A percentile compares a stretch with the other conserved stretches of the same genome.
Evolutionary conservation across 1,139 yeast genomes (phyloP).

Genomic region (Sugiyamaella castrensis): DNA sequence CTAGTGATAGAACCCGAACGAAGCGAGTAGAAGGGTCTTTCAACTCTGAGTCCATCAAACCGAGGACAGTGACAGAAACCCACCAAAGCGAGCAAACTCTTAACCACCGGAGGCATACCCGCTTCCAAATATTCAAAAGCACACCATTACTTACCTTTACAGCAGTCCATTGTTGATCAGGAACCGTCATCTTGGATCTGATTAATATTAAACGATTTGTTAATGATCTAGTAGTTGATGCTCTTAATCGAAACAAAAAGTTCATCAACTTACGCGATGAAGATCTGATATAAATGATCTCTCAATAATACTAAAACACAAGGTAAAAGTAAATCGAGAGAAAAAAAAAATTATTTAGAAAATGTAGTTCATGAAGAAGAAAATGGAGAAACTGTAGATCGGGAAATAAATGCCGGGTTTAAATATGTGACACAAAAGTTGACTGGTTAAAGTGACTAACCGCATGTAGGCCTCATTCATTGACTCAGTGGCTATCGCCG

Average conservation of each 20-base stretch:
- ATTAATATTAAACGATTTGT: not conserved
- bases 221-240: not conserved
- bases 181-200: slow-evolving; percentile 10
- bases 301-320: not conserved
- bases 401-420: too few species aligned
- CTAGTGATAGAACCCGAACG: too few species aligned
- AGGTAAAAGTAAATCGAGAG: not conserved
- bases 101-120: too few species aligned
- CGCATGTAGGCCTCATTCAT: too few species aligned
- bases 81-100: too few species aligned
- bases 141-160: slow-evolving; percentile 7
- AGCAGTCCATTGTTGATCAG: slow-evolving; percentile 9
- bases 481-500: too few species aligned
- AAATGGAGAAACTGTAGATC: not conserved
- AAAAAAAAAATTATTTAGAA: not conserved
- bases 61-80: too few species aligned
- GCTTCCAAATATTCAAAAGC: too few species aligned
- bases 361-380: not conserved
- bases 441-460: too few species aligned
- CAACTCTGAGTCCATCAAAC: too few species aligned
- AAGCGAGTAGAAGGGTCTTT: too few species aligned
- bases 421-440: too few species aligned
- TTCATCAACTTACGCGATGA: not conserved
- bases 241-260: not conserved
- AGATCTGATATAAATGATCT: not conserved